Evolutionary conservation across 2,329 filamentous ascomycete genomes (phyloP).

Genomic region (Claviceps monticola): DNA sequence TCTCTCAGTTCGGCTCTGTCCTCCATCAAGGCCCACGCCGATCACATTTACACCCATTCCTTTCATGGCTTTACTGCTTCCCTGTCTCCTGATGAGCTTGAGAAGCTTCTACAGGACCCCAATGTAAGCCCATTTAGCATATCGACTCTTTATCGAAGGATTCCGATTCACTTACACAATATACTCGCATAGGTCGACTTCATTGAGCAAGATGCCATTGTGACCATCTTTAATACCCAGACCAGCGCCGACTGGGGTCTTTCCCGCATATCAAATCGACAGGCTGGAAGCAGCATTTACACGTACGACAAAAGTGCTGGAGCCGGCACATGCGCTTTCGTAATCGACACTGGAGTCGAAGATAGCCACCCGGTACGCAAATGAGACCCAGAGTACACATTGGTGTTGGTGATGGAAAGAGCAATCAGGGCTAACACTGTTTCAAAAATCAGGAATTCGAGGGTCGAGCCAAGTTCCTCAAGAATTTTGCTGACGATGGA

Average conservation of each 20-base stretch:
- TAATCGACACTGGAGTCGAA: conserved; percentile 31
- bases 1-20: conserved; percentile 14
- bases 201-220: conserved; percentile 26
- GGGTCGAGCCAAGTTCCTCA: conserved; percentile 25
- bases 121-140: conserved; percentile 8
- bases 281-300: conserved; percentile 17
- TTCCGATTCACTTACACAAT: background rate
- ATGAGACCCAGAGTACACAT: background rate
- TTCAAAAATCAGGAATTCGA: conserved; percentile 20
- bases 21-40: conserved; percentile 17
- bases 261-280: conserved; percentile 22
- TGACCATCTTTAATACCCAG: conserved; percentile 39
- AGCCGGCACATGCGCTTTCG: conserved; percentile 27
- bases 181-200: conserved; percentile 14
- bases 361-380: conserved; percentile 19
- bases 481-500: conserved; percentile 22
- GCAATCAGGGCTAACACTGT: background rate
- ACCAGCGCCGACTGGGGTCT: conserved; percentile 26
- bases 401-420: background rate
- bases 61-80: conserved; percentile 17
- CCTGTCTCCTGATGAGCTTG: conserved; percentile 13
- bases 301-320: conserved; percentile 25
- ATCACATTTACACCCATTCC: conserved; percentile 16
- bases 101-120: conserved; percentile 14
- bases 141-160: background rate